Base-by-base conservation (phyloP, 441 rosid species). In the Lepidium campestre region DNA sequence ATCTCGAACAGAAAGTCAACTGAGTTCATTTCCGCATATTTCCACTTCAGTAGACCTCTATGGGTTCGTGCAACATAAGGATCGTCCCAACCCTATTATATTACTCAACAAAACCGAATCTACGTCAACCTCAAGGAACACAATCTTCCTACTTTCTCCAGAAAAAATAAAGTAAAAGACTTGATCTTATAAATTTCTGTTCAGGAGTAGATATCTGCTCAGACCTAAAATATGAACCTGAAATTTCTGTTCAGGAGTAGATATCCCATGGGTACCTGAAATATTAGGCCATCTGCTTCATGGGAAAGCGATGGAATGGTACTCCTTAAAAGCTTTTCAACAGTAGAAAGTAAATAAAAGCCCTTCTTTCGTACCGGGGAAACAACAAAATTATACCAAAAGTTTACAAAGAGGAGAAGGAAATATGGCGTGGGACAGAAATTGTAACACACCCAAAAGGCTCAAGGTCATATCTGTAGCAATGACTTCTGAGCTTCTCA, bases 11-110 rank as follows among this genome's bases (percentile, higher is more conserved):
- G 79, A 82, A 91, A 91, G 77, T 94, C 99, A 12, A 94, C 87
- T 0, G 97, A 89, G 81, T 94, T 94, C 97, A 88, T 74, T 52
- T 83, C 83, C 32, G 94, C 86, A 82, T 91, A 94, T 71, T 94
- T 94, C 99, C 99, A 94, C 87, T 94, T 94, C 69, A 94, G 62
- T 54, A 94, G 93, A 41, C 94, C 97, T 80, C 90, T 86, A 69
- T 94, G 94, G 6, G 98, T 88, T 62, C 93, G 91, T 18, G 98
- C 90, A 75, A 90, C 86, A 20, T 94, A 94, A 35, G 97, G 97
- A 77, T 94, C 99, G 65, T 94, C 98, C 99, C 99, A 94, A 57
- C 96, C 99, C 97, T 94, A 75, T 35, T 44, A 68, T 29, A 40
- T 58, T 9, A 25, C 11, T 50, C 58, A 35, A 46, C 61, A 54